Conservation (phyloP, 768 basidiomycete genomes). For the Baorangia bicolor region DNA sequence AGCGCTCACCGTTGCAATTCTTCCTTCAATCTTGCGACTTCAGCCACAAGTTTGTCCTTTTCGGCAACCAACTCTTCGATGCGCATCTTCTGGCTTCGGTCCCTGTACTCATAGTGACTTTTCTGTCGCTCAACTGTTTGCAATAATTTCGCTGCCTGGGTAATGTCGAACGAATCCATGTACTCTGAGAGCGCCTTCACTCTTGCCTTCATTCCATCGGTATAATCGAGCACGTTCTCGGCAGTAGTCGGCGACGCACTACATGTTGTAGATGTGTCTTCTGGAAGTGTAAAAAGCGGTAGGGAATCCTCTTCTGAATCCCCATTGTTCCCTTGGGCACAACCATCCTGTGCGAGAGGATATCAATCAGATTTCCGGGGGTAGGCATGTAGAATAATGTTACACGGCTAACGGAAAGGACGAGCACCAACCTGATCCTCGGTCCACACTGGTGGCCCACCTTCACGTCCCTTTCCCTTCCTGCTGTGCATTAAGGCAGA, state of each 20-base stretch:
- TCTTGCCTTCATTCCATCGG: conserved; percentile 19
- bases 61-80: conserved; percentile 23
- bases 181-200: conserved; percentile 26
- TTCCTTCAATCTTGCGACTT: conserved; percentile 18
- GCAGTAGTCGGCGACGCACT: conserved; percentile 25
- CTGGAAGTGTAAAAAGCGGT: conserved; percentile 19
- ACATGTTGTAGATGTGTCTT: conserved; percentile 8
- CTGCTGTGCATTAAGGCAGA: conserved; percentile 14
- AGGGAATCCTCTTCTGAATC: conserved; percentile 14
- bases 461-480: conserved; percentile 30
- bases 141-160: conserved; percentile 12
- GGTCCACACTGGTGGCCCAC: background rate
- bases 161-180: conserved; percentile 29
- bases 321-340: background rate
- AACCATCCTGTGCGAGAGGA: background rate
- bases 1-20: conserved; percentile 16
- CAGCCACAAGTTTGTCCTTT: conserved; percentile 11
- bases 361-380: background rate
- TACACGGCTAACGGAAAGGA: background rate
- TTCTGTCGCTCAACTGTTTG: conserved; percentile 25
- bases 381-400: background rate
- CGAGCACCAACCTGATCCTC: conserved; percentile 16
- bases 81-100: conserved; percentile 21
- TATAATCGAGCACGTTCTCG: conserved; percentile 28
- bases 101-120: conserved; percentile 21